Evolutionary conservation across 208 protist species (phyloP), one percentile per base, ranked within the genome.

Genomic region (Crithidia expoeki): DNA sequence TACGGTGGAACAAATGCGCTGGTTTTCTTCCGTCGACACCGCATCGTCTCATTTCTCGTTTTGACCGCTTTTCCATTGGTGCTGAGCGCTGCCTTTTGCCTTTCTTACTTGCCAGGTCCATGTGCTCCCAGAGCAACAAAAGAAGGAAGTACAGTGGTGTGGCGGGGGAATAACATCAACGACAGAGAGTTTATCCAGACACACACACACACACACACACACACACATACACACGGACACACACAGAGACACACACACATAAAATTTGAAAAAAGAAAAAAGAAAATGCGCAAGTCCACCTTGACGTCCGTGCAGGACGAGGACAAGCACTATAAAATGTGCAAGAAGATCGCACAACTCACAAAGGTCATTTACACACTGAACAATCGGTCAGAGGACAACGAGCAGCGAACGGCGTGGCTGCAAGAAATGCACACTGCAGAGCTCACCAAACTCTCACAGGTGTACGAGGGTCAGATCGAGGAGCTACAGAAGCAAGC

Each of bases 341-440:
- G 88, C 86, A 99, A 99, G 66, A 99, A 99, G 82, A 97, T 99
- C 70, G 97, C 97, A 12, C 96, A 98, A 78, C 87, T 99, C 32
- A 99, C 97, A 2, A 98, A 98, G 66, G 97, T 99, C 1, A 98
- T 99, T 46, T 99, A 98, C 80, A 96, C 97, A 17, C 84, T 99
- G 23, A 98, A 99, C 74, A 97, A 93, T 44, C 85, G 92, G 38
- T 96, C 94, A 44, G 96, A 99, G 70, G 97, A 99, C 72, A 90
- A 96, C 63, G 95, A 98, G 36, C 79, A 81, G 61, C 84, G 97
- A 27, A 76, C 88, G 16, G 69, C 85, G 34, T 86, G 81, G 68
- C 70, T 97, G 44, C 56, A 83, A 2, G 59, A 80, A 16, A 32
- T 70, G 16, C 97, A 99, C 74, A 83, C 88, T 63, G 71, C 67